Evolutionary conservation across 441 rosid genomes (phyloP).

Genomic region (Theobroma grandiflorum): DNA sequence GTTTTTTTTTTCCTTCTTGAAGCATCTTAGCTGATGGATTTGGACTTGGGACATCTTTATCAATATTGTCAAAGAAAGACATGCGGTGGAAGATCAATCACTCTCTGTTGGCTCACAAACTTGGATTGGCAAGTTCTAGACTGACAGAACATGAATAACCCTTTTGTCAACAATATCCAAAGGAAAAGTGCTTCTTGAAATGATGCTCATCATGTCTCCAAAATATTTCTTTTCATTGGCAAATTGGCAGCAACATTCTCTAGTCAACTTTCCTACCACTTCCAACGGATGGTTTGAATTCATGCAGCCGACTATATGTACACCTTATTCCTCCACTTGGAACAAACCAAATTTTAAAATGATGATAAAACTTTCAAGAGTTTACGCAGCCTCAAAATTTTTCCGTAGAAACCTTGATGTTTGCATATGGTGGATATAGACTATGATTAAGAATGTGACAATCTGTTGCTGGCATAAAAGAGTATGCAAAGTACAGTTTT

Average conservation of each 20-base stretch:
- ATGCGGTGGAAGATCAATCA: slow-evolving; percentile 3
- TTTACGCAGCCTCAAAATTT: no score
- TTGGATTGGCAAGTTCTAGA: neutral
- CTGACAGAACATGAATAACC: neutral
- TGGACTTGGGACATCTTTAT: neutral
- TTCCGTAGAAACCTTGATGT: no score
- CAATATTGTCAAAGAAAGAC: neutral
- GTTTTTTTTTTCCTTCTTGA: neutral
- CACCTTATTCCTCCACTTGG: no score
- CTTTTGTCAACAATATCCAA: neutral
- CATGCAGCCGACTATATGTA: neutral
- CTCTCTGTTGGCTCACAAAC: neutral
- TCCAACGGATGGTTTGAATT: neutral
- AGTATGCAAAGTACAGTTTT: neutral
- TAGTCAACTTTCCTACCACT: slow-evolving; percentile 15
- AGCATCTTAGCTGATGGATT: slow-evolving; percentile 3
- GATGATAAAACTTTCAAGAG: no score
- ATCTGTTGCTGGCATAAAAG: neutral
- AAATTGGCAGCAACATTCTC: neutral
- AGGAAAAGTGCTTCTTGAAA: slow-evolving; percentile 26
- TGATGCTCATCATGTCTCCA: slow-evolving; percentile 25
- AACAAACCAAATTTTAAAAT: no score
- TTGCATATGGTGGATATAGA: no score
- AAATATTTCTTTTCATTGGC: slow-evolving; percentile 5
- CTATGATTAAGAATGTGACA: no score